Percentiles rank a stretch among this genome's conserved stretches.
Evolutionary conservation across 2,329 filamentous ascomycete species (phyloP).

Genomic region (Penicillium verrucosum): DNA sequence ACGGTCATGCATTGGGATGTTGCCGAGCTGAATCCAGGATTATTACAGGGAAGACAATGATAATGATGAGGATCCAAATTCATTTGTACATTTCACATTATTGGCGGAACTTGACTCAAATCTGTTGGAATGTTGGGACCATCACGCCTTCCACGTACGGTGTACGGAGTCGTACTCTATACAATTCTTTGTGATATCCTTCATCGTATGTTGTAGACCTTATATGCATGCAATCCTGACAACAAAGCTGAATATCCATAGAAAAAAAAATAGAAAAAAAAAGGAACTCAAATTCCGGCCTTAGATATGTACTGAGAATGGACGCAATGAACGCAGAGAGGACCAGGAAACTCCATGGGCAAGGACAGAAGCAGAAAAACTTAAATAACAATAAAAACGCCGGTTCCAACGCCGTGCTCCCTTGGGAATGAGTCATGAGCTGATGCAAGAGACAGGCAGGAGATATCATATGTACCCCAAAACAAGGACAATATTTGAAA

Average conservation of each 20-base stretch:
- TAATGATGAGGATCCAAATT: neutral
- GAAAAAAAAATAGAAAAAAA: neutral
- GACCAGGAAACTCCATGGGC: slow-evolving; percentile 2
- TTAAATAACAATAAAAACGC: slow-evolving; percentile 10
- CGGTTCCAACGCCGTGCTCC: slow-evolving; percentile 24
- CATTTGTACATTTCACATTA: neutral
- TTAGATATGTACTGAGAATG: slow-evolving; percentile 2
- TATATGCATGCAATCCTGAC: neutral
- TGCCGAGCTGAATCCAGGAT: neutral
- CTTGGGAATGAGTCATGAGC: slow-evolving; percentile 17
- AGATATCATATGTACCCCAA: slow-evolving; percentile 7
- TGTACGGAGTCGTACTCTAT: neutral
- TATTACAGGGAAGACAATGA: neutral
- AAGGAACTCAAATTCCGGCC: neutral
- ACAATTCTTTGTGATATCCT: neutral
- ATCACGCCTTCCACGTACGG: neutral
- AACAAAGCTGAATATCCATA: neutral
- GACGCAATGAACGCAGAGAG: neutral
- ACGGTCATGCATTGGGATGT: slow-evolving; percentile 5
- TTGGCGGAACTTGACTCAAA: neutral
- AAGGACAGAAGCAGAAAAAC: neutral
- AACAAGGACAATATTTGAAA: neutral
- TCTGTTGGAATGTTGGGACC: neutral
- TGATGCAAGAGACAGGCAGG: slow-evolving; percentile 17
- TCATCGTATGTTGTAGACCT: neutral